phyloP scores from a whole-genome alignment of 2,329 filamentous ascomycete species.

The Penicillium sp. region DNA sequence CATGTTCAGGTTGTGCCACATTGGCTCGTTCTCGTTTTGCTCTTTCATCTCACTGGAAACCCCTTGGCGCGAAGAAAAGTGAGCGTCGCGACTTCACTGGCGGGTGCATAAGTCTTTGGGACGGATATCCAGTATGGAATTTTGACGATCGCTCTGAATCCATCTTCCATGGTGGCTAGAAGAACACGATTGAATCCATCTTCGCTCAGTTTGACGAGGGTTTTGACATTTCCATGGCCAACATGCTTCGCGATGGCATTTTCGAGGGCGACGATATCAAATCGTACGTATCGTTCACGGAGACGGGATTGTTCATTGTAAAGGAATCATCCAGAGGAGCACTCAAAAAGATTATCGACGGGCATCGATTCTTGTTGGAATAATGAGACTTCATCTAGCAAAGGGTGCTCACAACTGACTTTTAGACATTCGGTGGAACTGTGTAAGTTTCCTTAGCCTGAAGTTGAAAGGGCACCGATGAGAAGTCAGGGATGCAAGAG shows the following conservation, averaged over 20 bases:
- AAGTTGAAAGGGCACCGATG: neutral
- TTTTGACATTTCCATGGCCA: constrained; percentile 8
- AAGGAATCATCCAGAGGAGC: constrained; percentile 15
- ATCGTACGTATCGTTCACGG: constrained; percentile 12
- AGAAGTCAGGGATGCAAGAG: neutral
- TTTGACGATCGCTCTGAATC: constrained; percentile 17
- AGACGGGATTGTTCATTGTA: constrained; percentile 15
- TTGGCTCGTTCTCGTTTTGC: constrained; percentile 14
- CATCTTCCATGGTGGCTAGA: constrained; percentile 21
- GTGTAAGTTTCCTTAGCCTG: neutral
- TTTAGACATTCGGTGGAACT: neutral
- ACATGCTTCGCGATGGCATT: constrained; percentile 6
- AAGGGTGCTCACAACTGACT: neutral
- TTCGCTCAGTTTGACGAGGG: constrained; percentile 13
- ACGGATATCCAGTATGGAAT: constrained; percentile 20
- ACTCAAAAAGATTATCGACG: constrained; percentile 2
- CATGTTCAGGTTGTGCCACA: constrained; percentile 19
- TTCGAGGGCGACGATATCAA: constrained; percentile 13
- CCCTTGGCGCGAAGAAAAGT: constrained; percentile 17
- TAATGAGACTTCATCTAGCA: neutral
- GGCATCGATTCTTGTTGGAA: neutral
- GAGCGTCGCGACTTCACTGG: constrained; percentile 23
- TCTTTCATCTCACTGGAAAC: neutral
- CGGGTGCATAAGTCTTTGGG: constrained; percentile 17
- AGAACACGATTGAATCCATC: constrained; percentile 22